phyloP scores from a whole-genome alignment of 495 filamentous ascomycete species.

The Penicillium subrubescens region DNA sequence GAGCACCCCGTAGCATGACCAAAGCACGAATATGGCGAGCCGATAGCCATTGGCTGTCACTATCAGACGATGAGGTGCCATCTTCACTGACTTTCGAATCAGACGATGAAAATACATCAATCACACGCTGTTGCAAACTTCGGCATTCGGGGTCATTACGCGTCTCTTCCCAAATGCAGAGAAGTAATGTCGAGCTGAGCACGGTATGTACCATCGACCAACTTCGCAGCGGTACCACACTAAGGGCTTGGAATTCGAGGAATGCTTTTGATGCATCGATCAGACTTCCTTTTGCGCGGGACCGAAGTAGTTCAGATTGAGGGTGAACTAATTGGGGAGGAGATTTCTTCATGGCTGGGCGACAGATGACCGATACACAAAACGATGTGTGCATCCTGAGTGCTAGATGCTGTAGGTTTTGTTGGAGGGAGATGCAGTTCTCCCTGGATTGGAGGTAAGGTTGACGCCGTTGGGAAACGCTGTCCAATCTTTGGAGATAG shows the following conservation, averaged over 20 bases:
- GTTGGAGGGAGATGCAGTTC: slow-evolving; percentile 34
- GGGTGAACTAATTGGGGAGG: slow-evolving; percentile 5
- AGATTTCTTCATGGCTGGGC: slow-evolving; percentile 36
- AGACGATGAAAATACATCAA: slow-evolving; percentile 36
- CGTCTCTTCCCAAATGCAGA: slow-evolving; percentile 45
- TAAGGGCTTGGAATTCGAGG: slow-evolving; percentile 38
- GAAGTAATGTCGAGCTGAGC: slow-evolving; percentile 38
- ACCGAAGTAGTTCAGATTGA: slow-evolving; percentile 20
- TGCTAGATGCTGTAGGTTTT: slow-evolving; percentile 39
- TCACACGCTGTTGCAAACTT: slow-evolving; percentile 35
- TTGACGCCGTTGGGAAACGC: slow-evolving; percentile 20
- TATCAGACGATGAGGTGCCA: slow-evolving; percentile 10
- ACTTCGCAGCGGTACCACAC: slow-evolving; percentile 35
- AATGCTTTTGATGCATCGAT: slow-evolving; percentile 38
- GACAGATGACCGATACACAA: slow-evolving; percentile 35
- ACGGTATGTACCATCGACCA: slow-evolving; percentile 47
- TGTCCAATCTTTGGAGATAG: slow-evolving; percentile 27
- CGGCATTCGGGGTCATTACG: slow-evolving; percentile 37
- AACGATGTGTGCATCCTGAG: slow-evolving; percentile 39
- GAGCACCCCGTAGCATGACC: slow-evolving; percentile 30
- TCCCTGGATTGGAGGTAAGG: slow-evolving; percentile 25
- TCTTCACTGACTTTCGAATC: slow-evolving; percentile 19
- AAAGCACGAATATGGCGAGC: slow-evolving; percentile 38
- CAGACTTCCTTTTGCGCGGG: slow-evolving; percentile 31
- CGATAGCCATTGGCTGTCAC: slow-evolving; percentile 37